Evolutionary conservation across 306 rosid genomes (phyloP), one percentile per base, ranked within the genome.

Genomic region (Castanospermum australe): DNA sequence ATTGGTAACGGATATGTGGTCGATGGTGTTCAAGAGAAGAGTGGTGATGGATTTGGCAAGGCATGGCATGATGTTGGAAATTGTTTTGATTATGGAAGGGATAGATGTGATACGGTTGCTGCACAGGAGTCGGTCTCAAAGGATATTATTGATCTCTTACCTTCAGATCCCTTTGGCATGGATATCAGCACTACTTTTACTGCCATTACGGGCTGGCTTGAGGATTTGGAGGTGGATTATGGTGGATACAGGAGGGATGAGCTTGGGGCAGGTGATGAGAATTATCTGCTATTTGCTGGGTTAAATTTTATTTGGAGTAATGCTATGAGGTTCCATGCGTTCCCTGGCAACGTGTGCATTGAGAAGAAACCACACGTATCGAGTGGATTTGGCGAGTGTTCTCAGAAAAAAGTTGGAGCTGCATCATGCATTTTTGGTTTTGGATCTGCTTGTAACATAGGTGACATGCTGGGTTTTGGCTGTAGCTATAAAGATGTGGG

Each of bases 111-210:
- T 42, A 86, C 71, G 87, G 67, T 79, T 22, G 78, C 83, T 60
- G 82, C 89, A 2, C 96, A 87, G 86, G 98, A 90, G 22, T 55
- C 90, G 2, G 92, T 84, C 44, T 84, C 95, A 0, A 85, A 85
- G 50, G 97, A 95, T 83, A 87, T 95, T 84, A 73, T 95, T 71
- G 98, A 95, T 83, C 89, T 85, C 63, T 82, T 95, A 89, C 99
- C 99, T 30, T 88, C 94, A 2, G 99, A 95, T 85, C 99, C 99
- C 8, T 95, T 95, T 72, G 97, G 94, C 12, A 95, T 88, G 89
- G 95, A 70, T 70, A 70, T 70, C 63, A 70, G 47, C 33, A 50
- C 48, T 32, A 70, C 76, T 10, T 33, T n/a, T n/a, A n/a, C n/a
- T n/a, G n/a, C 99, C 35, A 79, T 94, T 67, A 88, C 97, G 0